These are phyloP conservation scores for Nakazawaea molendinolei DNA, from an alignment of 805 yeast species.

Conservation along the genomic window DNA sequence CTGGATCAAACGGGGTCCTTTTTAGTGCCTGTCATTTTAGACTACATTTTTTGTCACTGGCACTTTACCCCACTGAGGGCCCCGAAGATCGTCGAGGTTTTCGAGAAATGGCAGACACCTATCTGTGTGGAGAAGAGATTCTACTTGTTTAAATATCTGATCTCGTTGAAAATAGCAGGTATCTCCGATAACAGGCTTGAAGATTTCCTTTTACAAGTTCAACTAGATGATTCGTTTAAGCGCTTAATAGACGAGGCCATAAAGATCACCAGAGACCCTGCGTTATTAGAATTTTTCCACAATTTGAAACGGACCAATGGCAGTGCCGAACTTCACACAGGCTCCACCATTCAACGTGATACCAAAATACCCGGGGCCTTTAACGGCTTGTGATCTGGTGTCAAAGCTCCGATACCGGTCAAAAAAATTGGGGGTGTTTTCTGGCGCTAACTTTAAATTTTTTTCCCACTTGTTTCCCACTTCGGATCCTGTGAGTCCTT, in stretches of 20 bases:
- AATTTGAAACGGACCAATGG: not conserved
- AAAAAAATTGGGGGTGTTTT: no score
- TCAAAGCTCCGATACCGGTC: no score
- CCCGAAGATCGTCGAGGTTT: conserved; percentile 17
- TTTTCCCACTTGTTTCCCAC: no score
- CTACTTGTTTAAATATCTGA: conserved; percentile 17
- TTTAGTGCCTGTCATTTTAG: conserved; percentile 34
- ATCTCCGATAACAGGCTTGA: conserved; percentile 11
- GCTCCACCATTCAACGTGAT: no score
- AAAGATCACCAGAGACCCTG: conserved; percentile 3
- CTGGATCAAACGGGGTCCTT: conserved; percentile 20
- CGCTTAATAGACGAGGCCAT: conserved; percentile 3
- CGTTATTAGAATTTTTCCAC: not conserved
- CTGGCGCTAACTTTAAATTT: no score
- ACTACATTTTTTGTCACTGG: conserved; percentile 43
- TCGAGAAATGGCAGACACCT: conserved; percentile 26
- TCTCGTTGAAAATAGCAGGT: conserved; percentile 10
- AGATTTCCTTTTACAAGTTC: conserved; percentile 2
- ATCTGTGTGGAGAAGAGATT: conserved; percentile 18
- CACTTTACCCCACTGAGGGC: conserved; percentile 19
- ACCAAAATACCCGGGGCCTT: no score
- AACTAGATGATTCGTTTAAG: not conserved
- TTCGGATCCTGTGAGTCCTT: no score
- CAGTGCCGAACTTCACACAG: no score
- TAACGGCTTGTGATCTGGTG: no score